A percentile compares a stretch with the other conserved stretches of the same genome.
phyloP scores from a whole-genome alignment of 768 basidiomycete species.

The Russula emetica region DNA sequence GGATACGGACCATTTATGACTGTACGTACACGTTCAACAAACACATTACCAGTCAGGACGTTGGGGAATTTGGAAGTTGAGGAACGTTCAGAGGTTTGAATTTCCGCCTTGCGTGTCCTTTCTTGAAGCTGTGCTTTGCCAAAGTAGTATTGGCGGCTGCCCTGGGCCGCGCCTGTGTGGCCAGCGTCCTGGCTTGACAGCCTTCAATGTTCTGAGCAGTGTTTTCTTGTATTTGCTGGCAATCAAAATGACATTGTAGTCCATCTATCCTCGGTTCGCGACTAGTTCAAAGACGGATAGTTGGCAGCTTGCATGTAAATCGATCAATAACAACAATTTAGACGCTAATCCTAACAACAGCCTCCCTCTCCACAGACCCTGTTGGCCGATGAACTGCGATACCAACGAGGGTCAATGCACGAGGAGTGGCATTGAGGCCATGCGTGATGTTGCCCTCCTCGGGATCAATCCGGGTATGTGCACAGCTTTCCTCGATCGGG shows the following conservation, averaged over 20 bases:
- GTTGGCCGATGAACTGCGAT: constrained; percentile 13
- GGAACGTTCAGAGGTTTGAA: constrained; percentile 14
- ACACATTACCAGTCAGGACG: constrained; percentile 17
- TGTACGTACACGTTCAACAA: constrained; percentile 26
- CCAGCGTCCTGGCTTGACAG: constrained; percentile 16
- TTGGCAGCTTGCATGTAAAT: neutral
- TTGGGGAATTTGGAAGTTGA: constrained; percentile 5
- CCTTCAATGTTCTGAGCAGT: constrained; percentile 10
- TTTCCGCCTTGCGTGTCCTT: constrained; percentile 2
- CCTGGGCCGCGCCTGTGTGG: neutral
- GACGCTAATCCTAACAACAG: constrained; percentile 6
- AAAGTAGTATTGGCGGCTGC: constrained; percentile 4
- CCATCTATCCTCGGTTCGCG: constrained; percentile 6
- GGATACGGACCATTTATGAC: constrained; percentile 28
- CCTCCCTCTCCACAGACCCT: constrained; percentile 1
- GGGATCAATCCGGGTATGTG: constrained; percentile 11
- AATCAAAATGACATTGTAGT: constrained; percentile 16
- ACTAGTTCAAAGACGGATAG: constrained; percentile 24
- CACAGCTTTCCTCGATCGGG: constrained; percentile 25
- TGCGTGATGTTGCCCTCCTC: constrained; percentile 24
- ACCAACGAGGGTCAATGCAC: constrained; percentile 5
- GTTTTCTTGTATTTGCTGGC: constrained; percentile 21
- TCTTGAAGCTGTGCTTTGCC: constrained; percentile 8
- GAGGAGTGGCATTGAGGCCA: constrained; percentile 10
- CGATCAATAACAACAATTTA: neutral